Evolutionary conservation across 805 yeast species (phyloP).

Genomic region (Candida hungchunana): DNA sequence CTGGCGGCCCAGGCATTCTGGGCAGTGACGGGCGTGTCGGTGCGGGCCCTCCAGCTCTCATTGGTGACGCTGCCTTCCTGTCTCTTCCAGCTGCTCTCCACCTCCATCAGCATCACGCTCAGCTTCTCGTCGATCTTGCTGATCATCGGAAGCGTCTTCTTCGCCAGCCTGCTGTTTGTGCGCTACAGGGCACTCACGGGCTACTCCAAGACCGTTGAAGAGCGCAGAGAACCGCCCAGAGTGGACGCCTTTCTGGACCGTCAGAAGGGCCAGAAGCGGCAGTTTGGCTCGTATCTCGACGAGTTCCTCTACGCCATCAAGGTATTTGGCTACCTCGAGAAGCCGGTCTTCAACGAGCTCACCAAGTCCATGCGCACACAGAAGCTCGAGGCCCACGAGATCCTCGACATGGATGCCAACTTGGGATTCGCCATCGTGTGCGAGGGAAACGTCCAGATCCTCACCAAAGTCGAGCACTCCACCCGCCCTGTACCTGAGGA

Average conservation of each 20-base stretch:
- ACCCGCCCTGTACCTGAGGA: conserved; percentile 13
- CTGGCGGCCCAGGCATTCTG: no score
- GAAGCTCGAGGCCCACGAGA: conserved; percentile 71
- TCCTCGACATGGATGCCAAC: conserved; percentile 65
- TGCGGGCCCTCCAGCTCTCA: conserved; percentile 4
- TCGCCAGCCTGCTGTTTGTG: conserved; percentile 13
- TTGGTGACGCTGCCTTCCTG: conserved; percentile 28
- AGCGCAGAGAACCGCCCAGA: conserved; percentile 34
- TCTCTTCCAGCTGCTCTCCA: conserved; percentile 33
- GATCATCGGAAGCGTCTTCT: conserved; percentile 6
- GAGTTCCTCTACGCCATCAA: conserved; percentile 88
- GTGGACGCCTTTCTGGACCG: conserved; percentile 14
- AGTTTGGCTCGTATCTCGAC: conserved; percentile 67
- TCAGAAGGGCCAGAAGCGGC: conserved; percentile 32
- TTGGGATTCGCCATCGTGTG: conserved; percentile 89
- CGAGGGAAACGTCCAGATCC: conserved; percentile 84
- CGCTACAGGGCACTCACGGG: conserved; percentile 16
- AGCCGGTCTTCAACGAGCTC: conserved; percentile 86
- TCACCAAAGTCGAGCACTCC: conserved; percentile 44
- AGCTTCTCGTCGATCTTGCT: conserved; percentile 15
- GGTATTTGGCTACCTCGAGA: conserved; percentile 89
- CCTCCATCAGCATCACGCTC: conserved; percentile 30
- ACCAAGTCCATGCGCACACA: conserved; percentile 91
- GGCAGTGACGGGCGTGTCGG: conserved; percentile 7
- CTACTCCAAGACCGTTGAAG: conserved; percentile 26